phyloP scores from a whole-genome alignment of 192 early-diverging fungal genomes.

The Umbelopsis isabellina region DNA sequence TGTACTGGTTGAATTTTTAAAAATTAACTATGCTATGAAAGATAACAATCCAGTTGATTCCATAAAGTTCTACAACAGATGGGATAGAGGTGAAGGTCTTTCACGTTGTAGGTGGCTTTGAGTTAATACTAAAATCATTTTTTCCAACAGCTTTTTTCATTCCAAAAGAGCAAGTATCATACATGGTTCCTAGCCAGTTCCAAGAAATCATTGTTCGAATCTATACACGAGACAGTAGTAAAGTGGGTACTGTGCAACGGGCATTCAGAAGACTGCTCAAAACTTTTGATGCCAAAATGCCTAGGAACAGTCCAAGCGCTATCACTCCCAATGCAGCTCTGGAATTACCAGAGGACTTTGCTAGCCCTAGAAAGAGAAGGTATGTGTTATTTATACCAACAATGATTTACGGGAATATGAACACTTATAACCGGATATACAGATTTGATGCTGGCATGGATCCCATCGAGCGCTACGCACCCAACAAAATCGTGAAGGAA shows the following conservation, averaged over 20 bases:
- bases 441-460: conserved; percentile 13
- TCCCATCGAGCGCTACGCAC: conserved; percentile 11
- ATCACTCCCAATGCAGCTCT: conserved; percentile 25
- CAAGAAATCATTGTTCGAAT: conserved; percentile 73
- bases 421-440: neutral
- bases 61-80: conserved; percentile 81
- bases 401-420: neutral
- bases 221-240: conserved; percentile 58
- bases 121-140: neutral
- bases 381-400: neutral
- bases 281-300: neutral
- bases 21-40: conserved; percentile 85
- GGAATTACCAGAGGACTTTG: conserved; percentile 27
- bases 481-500: conserved; percentile 3
- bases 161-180: conserved; percentile 70
- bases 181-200: conserved; percentile 67
- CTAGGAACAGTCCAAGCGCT: neutral
- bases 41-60: conserved; percentile 85
- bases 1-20: conserved; percentile 72
- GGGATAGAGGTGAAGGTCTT: conserved; percentile 37
- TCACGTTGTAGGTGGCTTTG: neutral
- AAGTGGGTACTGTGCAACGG: conserved; percentile 50
- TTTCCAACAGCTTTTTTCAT: conserved; percentile 61
- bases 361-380: conserved; percentile 22
- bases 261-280: conserved; percentile 35